A percentile compares a stretch with the other conserved stretches of the same genome.
Evolutionary conservation across 106 monocot species (phyloP).

Genomic region (Phalaenopsis aphrodite): DNA sequence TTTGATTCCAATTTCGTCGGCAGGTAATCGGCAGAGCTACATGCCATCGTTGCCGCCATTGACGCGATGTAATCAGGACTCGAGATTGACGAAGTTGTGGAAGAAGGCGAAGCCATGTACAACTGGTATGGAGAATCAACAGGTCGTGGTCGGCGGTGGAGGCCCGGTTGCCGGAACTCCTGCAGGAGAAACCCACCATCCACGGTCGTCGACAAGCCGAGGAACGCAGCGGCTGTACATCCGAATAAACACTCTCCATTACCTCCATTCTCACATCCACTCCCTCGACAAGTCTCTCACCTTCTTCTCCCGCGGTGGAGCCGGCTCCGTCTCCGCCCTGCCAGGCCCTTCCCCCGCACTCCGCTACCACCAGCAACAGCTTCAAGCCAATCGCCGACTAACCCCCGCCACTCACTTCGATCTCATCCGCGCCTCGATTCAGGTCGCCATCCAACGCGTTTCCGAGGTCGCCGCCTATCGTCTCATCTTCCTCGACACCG

Average conservation of each 20-base stretch:
- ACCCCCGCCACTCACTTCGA: slow-evolving; percentile 32
- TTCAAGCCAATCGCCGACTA: slow-evolving; percentile 20
- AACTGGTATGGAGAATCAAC: slow-evolving; percentile 8
- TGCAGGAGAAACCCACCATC: slow-evolving; percentile 24
- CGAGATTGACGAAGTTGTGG: slow-evolving; percentile 58
- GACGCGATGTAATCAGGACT: slow-evolving; percentile 94
- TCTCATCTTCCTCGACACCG: slow-evolving; percentile 59
- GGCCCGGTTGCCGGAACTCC: neutral
- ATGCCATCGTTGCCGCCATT: slow-evolving; percentile 63
- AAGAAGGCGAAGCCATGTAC: slow-evolving; percentile 61
- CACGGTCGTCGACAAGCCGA: slow-evolving; percentile 54
- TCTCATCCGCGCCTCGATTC: slow-evolving; percentile 34
- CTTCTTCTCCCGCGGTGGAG: slow-evolving; percentile 23
- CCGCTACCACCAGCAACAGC: neutral
- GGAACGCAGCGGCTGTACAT: slow-evolving; percentile 69
- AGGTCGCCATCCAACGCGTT: slow-evolving; percentile 34
- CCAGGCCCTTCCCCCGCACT: slow-evolving; percentile 19
- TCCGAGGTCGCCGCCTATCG: slow-evolving; percentile 62
- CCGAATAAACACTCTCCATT: slow-evolving; percentile 72
- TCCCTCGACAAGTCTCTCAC: slow-evolving; percentile 52
- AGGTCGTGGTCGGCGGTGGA: neutral
- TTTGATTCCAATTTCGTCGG: neutral
- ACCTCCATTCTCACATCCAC: slow-evolving; percentile 40
- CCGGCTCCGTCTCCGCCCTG: neutral
- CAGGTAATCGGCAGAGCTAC: slow-evolving; percentile 79